A percentile compares a stretch with the other conserved stretches of the same genome.
phyloP scores from a whole-genome alignment of 192 early-diverging fungal genomes.

The Rhizophagus sp. region DNA sequence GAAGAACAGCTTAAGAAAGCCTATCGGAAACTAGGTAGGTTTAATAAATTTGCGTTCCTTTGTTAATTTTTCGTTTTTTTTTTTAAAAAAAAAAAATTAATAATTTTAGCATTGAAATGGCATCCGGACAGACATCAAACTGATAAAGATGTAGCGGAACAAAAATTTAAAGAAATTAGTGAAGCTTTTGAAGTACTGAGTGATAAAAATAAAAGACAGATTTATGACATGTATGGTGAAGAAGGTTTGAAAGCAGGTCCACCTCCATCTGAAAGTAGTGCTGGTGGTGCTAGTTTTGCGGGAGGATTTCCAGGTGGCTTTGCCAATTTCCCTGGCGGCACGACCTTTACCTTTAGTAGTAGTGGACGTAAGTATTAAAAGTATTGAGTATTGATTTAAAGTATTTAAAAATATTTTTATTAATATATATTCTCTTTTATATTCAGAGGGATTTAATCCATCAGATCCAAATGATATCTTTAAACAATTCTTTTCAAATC shows the following conservation, averaged over 20 bases:
- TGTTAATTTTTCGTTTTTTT: background rate
- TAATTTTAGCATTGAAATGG: conserved; percentile 66
- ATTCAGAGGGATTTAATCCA: conserved; percentile 57
- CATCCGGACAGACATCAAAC: conserved; percentile 73
- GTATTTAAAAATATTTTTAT: conserved; percentile 5
- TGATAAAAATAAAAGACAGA: conserved; percentile 89
- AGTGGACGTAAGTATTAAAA: conserved; percentile 14
- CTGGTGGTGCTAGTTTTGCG: conserved; percentile 56
- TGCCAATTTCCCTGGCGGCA: conserved; percentile 41
- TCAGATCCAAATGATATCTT: conserved; percentile 92
- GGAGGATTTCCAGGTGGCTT: conserved; percentile 51
- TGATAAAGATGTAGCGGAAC: conserved; percentile 64
- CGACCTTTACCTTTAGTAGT: conserved; percentile 69
- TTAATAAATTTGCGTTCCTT: background rate
- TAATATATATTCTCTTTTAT: background rate
- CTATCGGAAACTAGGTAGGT: conserved; percentile 57
- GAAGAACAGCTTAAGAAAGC: conserved; percentile 84
- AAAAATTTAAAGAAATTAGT: conserved; percentile 95
- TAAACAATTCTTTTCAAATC: conserved; percentile 73
- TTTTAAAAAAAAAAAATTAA: background rate
- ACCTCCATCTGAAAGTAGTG: conserved; percentile 45
- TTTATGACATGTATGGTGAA: conserved; percentile 96
- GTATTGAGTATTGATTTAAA: too few relatives aligned
- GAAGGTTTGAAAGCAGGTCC: conserved; percentile 86
- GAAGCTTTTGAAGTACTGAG: conserved; percentile 97